Conservation (phyloP, 495 filamentous ascomycete species). For the Cenococcum geophilum region DNA sequence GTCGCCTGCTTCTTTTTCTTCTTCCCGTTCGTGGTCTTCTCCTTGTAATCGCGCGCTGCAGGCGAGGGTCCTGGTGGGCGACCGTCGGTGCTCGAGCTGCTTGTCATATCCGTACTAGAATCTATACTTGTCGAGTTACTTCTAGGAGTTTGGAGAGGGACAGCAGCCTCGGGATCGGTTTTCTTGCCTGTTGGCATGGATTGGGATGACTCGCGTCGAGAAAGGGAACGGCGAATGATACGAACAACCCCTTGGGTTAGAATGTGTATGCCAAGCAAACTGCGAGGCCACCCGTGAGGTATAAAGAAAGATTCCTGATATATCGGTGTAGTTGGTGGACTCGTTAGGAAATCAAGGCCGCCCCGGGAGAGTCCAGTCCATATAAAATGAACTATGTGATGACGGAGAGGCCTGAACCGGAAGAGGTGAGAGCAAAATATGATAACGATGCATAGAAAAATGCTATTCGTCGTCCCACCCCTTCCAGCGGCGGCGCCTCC, state of each 20-base stretch:
- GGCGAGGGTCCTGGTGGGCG: conserved; percentile 46
- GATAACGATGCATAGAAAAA: conserved; percentile 72
- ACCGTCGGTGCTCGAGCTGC: conserved; percentile 48
- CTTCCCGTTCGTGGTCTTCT: conserved; percentile 58
- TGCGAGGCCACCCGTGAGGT: conserved; percentile 27
- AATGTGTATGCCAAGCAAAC: conserved; percentile 33
- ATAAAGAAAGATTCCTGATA: conserved; percentile 22
- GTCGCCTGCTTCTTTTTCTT: conserved; percentile 85
- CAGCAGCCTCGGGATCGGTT: conserved; percentile 36
- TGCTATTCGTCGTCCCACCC: conserved; percentile 54
- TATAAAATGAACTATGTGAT: conserved; percentile 29
- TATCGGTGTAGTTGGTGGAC: conserved; percentile 24
- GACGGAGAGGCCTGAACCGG: conserved; percentile 52
- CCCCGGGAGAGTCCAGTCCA: conserved; percentile 32
- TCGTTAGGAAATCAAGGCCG: conserved; percentile 29
- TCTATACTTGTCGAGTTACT: conserved; percentile 27
- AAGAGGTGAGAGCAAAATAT: conserved; percentile 63
- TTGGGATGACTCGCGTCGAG: conserved; percentile 19
- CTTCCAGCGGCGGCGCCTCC: conserved; percentile 77
- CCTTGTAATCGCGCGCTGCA: conserved; percentile 47
- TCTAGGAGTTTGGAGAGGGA: conserved; percentile 16
- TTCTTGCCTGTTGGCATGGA: conserved; percentile 31
- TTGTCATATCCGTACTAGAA: conserved; percentile 43
- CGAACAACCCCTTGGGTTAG: conserved; percentile 34
- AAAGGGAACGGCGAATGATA: conserved; percentile 34